These are phyloP conservation scores for Cotoneaster glaucophyllus DNA, from an alignment of 306 rosid genomes.

Conservation along the genomic window DNA sequence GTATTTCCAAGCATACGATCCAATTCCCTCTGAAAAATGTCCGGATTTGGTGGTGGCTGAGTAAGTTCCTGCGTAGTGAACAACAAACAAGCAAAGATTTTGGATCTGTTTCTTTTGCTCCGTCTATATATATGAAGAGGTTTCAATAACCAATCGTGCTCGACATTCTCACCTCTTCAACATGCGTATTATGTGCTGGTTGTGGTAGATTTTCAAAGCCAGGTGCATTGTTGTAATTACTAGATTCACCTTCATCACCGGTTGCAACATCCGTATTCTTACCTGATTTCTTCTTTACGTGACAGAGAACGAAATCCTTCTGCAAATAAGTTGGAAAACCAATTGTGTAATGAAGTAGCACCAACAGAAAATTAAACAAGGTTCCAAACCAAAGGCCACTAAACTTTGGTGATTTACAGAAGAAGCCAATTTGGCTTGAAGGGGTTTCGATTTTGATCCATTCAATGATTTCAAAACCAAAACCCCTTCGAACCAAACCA, in stretches of 20 bases:
- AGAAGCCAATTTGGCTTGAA: not conserved
- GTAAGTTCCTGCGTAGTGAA: constrained; percentile 6
- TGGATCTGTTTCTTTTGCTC: constrained; percentile 1
- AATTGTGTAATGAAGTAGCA: not conserved
- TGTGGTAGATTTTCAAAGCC: not conserved
- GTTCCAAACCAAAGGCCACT: not conserved
- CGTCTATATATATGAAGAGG: not conserved
- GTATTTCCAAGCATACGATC: not conserved
- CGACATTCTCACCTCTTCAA: constrained; percentile 30
- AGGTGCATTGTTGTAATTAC: not conserved
- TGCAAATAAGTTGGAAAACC: constrained; percentile 16
- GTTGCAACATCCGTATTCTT: not conserved
- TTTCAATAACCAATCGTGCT: constrained; percentile 1
- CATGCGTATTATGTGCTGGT: not conserved
- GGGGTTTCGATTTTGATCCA: not conserved
- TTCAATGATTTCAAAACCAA: not conserved
- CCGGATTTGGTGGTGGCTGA: not conserved
- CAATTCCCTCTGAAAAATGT: not conserved
- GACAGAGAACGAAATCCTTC: constrained; percentile 46
- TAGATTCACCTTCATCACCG: constrained; percentile 26
- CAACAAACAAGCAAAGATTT: constrained; percentile 4
- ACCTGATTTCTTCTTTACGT: constrained; percentile 27
- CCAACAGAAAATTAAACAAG: not conserved
- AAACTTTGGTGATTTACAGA: not conserved
- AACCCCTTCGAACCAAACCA: not conserved